A percentile compares a stretch with the other conserved stretches of the same genome.
phyloP scores from a whole-genome alignment of 257 asterid genomes.

The Salvia miltiorrhiza region DNA sequence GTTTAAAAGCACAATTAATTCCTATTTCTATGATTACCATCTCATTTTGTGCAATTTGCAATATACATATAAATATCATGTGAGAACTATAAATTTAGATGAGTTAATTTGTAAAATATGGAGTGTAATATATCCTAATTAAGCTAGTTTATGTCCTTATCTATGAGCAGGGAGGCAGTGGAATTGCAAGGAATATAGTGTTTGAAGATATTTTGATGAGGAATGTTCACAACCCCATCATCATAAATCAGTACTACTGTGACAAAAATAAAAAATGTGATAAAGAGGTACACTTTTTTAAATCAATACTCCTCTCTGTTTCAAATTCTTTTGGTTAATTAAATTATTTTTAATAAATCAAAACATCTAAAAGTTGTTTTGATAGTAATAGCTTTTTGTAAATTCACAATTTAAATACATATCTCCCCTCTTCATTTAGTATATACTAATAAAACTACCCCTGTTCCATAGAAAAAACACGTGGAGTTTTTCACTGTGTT shows the following conservation, averaged over 20 bases:
- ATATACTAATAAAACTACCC: no score
- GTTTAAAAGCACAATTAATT: no score
- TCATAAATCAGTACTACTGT: slow-evolving; percentile 81
- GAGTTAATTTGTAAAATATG: background rate
- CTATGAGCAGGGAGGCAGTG: slow-evolving; percentile 72
- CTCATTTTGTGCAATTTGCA: background rate
- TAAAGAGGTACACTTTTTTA: slow-evolving; percentile 44
- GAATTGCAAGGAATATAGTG: slow-evolving; percentile 60
- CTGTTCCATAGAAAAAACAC: no score
- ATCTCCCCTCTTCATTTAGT: no score
- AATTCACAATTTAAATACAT: no score
- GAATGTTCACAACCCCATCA: slow-evolving; percentile 77
- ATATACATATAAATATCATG: background rate
- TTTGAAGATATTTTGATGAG: slow-evolving; percentile 63
- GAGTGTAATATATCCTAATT: background rate
- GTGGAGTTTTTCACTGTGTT: no score
- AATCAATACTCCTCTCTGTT: no score
- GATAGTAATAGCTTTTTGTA: no score
- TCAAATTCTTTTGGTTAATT: no score
- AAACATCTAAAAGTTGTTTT: no score
- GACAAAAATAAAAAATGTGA: slow-evolving; percentile 52
- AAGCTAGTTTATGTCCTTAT: background rate
- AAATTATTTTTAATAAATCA: no score
- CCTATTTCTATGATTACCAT: background rate
- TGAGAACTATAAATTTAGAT: background rate